These are phyloP conservation scores for Peterozyma xylosa DNA, from an alignment of 805 yeast genomes.

Conservation along the genomic window DNA sequence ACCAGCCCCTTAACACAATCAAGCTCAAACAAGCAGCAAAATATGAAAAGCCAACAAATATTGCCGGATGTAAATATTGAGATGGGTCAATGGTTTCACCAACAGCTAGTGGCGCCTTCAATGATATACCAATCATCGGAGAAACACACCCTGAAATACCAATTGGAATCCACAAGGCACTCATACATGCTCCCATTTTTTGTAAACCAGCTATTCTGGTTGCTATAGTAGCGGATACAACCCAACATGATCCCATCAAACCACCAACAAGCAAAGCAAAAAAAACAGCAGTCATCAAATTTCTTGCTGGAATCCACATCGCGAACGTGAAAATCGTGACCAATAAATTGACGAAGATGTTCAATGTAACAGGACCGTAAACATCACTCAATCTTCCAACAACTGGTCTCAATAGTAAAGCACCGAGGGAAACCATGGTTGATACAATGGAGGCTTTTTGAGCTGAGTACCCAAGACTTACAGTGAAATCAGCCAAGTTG, in stretches of 20 bases:
- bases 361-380: constrained; percentile 44
- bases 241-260: constrained; percentile 56
- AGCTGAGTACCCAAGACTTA: constrained; percentile 48
- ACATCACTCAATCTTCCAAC: constrained; percentile 44
- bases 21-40: constrained; percentile 34
- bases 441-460: constrained; percentile 50
- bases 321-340: constrained; percentile 35
- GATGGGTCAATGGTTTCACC: constrained; percentile 28
- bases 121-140: constrained; percentile 51
- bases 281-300: constrained; percentile 45
- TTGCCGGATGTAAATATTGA: constrained; percentile 44
- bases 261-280: constrained; percentile 48
- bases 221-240: constrained; percentile 42
- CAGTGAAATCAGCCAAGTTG: constrained; percentile 51
- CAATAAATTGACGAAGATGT: constrained; percentile 26
- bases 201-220: constrained; percentile 48
- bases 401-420: constrained; percentile 45
- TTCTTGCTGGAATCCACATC: constrained; percentile 53
- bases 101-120: constrained; percentile 25
- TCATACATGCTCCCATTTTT: constrained; percentile 43
- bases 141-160: constrained; percentile 47
- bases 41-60: constrained; percentile 54
- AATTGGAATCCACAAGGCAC: constrained; percentile 37
- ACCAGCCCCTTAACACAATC: constrained; percentile 44
- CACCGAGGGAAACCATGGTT: constrained; percentile 55